Base-by-base conservation (phyloP, 2,329 filamentous ascomycete species). In the Penicillium sp. region DNA sequence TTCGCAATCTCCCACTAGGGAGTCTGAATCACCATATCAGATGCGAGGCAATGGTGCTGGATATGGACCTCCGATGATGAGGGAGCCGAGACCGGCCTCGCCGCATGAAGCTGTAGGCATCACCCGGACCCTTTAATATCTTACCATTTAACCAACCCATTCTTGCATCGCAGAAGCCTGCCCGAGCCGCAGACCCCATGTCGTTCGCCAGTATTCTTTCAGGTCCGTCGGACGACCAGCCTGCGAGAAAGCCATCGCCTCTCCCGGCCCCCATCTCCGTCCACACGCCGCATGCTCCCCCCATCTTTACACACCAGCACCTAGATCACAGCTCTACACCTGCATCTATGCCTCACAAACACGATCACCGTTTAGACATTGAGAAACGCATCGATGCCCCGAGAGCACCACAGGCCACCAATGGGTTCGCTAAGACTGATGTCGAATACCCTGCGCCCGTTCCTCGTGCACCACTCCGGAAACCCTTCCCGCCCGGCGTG, bases 141-240 rank as follows among this genome's bases (percentile, higher is more conserved):
- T 12, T 55, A 36, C 23, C 45, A 45, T 47, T 53, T 59, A 59
- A 60, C 67, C 70, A 53, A 72, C 41, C 55, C 42, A 54, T 29
- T 2, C 21, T 25, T 44, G 9, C 15, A 43, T 49, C 64, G 36
- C 73, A 92, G 84, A 89, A 89, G 49, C 85, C 89, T 1, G 86
- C 85, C 65, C 87, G 92, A 73, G 82, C 88, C 41, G 88, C 89
- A 58, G 90, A 96, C 72, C 89, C 93, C 53, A 97, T 97, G 93
- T 94, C 93, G 6, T 94, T 97, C 70, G 94, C 91, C 64, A 97
- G 93, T 72, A 96, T 97, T 59, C 87, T 97, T 43, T 93, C 91
- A 4, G 92, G 86, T 65, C 83, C 89, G 55, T 88, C 91, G 55
- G 86, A 89, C 53, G 81, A 85, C 17, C 75, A 70, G 62, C 67